Evolutionary conservation across 352 stramenopile species (phyloP), one percentile per base, ranked within the genome.

Genomic region (Phytophthora cajani): DNA sequence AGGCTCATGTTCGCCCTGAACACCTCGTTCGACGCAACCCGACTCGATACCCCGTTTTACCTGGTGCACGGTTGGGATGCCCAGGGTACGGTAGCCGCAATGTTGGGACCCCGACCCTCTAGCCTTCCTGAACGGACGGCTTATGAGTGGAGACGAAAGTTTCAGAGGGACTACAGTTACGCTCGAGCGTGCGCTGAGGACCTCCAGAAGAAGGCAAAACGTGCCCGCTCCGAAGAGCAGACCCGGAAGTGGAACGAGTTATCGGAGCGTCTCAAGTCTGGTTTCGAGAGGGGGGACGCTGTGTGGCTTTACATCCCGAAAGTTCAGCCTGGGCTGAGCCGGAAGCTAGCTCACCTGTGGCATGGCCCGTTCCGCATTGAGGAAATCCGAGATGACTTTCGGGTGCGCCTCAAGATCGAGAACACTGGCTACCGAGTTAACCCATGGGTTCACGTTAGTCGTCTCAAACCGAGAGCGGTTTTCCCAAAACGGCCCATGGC

Each of bases 51-150:
- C 6, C 56, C 55, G 25, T 62, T 62, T 42, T 62, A 62, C 16
- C 17, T 62, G 12, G 23, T 62, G 2, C 56, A 62, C 14, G 56
- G 56, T 19, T 62, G 40, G 56, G 40, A 62, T 54, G 40, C 40
- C 0, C 11, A 32, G 27, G 27, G 27, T 5, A 32, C 27, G 27
- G 27, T 16, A 44, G 4, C 36, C 9, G 5, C 36, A 16, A 44
- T 44, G 36, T 44, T 44, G 23, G 36, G 36, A 44, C 36, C 36
- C 10, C 7, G 14, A 16, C 36, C 5, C 10, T 44, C 36, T 10
- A 44, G 36, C 36, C 36, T 44, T 16, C 36, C 36, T 16, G 36
- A 44, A 17, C 36, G 3, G 36, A 44, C 36, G 36, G 36, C 36
- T n/a, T 44, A 44, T 14, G 36, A 44, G 36, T 44, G 36, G 36